phyloP scores from a whole-genome alignment of 2,329 filamentous ascomycete genomes.

The Cryphonectria radicalis region DNA sequence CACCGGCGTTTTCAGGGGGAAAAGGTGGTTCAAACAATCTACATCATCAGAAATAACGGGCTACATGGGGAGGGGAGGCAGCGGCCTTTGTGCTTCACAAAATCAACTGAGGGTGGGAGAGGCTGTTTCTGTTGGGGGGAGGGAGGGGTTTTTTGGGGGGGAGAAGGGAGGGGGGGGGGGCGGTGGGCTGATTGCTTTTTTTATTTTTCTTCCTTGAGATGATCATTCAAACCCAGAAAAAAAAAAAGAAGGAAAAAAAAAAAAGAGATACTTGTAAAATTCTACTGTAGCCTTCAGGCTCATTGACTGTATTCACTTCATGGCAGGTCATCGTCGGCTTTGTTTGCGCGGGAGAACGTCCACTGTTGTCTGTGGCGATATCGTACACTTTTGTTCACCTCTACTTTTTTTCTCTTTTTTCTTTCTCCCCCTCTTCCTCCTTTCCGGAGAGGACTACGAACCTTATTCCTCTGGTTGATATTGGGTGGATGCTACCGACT shows the following conservation, averaged over 20 bases:
- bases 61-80: conserved; percentile 9
- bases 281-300: neutral
- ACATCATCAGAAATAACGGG: neutral
- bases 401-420: neutral
- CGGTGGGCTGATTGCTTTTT: neutral
- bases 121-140: neutral
- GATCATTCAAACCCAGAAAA: neutral
- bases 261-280: conserved; percentile 23
- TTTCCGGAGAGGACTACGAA: neutral
- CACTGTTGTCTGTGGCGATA: neutral
- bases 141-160: too few species aligned
- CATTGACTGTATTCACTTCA: neutral
- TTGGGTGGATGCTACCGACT: neutral
- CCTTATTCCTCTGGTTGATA: neutral
- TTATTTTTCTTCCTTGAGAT: neutral
- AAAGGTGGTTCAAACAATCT: neutral
- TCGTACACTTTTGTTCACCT: neutral
- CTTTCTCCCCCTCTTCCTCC: neutral
- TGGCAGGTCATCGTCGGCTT: neutral
- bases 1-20: conserved; percentile 22
- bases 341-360: neutral
- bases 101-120: neutral
- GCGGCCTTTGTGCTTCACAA: neutral
- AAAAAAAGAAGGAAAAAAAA: neutral
- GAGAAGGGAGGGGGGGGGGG: too few species aligned